Conservation (phyloP, 768 basidiomycete species). For the Phylloporus sp. region DNA sequence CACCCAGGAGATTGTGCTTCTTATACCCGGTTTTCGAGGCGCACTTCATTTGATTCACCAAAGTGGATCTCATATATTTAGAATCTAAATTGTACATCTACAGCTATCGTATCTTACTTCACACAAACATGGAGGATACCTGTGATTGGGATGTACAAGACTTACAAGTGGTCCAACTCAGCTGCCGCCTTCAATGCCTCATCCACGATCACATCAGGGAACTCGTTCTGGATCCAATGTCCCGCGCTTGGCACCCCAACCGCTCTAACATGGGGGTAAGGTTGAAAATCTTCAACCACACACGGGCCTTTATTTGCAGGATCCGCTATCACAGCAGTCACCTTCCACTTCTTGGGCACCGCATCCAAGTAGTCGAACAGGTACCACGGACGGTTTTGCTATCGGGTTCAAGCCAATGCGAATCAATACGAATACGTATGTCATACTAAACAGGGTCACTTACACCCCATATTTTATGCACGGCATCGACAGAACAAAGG, state of each 20-base stretch:
- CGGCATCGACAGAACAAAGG: conserved; percentile 5
- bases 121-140: background rate
- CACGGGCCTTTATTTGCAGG: conserved; percentile 3
- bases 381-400: conserved; percentile 20
- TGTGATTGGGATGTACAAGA: background rate
- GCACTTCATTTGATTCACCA: too few relatives aligned
- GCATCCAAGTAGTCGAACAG: conserved; percentile 7
- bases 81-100: too few relatives aligned
- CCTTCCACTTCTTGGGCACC: conserved; percentile 6
- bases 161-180: conserved; percentile 3
- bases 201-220: conserved; percentile 19
- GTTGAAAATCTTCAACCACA: conserved; percentile 5
- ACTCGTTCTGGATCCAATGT: conserved; percentile 28
- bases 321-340: conserved; percentile 18
- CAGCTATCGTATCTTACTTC: background rate
- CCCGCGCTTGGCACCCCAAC: conserved; percentile 12
- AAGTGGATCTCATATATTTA: too few relatives aligned
- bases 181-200: conserved; percentile 13
- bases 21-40: too few relatives aligned
- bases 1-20: too few relatives aligned
- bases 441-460: background rate
- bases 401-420: background rate
- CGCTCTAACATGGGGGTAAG: conserved; percentile 11
- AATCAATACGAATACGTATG: background rate
- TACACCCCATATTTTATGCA: background rate